Evolutionary conservation across 1,284 basidiomycete genomes (phyloP), one percentile per base, ranked within the genome.

Genomic region (Tilletia caries): DNA sequence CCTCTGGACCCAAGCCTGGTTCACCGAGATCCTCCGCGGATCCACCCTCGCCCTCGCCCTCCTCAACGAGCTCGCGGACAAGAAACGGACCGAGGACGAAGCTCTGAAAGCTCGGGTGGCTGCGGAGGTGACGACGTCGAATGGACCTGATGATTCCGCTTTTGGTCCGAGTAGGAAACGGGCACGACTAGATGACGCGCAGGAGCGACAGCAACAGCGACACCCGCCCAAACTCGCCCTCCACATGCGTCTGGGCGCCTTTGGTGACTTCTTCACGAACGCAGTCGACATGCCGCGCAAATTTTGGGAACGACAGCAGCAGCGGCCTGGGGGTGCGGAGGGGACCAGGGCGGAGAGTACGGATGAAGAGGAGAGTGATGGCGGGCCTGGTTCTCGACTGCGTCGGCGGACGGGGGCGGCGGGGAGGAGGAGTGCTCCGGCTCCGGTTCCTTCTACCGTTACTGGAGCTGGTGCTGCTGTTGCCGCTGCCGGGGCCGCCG

Each of bases 281-380:
- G 58, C 58, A 18, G 58, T 23, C 10, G 58, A 62, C 33, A 62
- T 62, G 58, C 58, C 58, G 32, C 58, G 58, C 32, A 62, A 62
- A 29, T 62, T 33, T 23, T 62, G 58, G 58, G 58, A 62, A 37
- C 29, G 58, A 8, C 58, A 62, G n/a, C 58, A 62, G 18, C 58
- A 29, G 3, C 18, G 27, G 3, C 29, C 32, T 34, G 58, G 29
- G 4, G 32, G 32, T 10, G 58, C 58, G 18, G 58, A 27, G 27
- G 58, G 34, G 32, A 29, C 29, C 3, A 29, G 34, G 15, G 32
- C 18, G 10, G 27, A 34, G 32, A 62, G 29, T 4, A 18, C 23
- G 18, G 58, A 62, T 34, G 58, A 62, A 18, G 58, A 62, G 12
- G 58, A 34, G 3, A 29, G 58, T 13, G 18, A 20, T 29, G 58